Conservation (phyloP, 2,329 filamentous ascomycete species). For the Beauveria brongniartii region DNA sequence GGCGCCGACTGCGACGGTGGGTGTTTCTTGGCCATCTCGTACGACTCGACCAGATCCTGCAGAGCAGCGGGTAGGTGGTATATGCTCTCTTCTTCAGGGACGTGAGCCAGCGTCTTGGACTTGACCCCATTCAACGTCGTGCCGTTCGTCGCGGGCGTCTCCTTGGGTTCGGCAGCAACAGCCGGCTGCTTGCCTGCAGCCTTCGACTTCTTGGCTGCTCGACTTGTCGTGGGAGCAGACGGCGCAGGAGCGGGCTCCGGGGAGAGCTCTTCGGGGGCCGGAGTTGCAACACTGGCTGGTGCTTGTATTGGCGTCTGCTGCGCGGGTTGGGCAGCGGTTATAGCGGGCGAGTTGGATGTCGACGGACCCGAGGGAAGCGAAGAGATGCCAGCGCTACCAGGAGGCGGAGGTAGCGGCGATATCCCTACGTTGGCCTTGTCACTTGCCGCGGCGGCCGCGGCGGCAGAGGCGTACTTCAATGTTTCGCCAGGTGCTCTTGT, state of each 20-base stretch:
- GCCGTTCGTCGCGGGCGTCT: slow-evolving; percentile 42
- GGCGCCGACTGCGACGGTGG: slow-evolving; percentile 53
- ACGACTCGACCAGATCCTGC: slow-evolving; percentile 84
- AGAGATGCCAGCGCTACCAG: slow-evolving; percentile 47
- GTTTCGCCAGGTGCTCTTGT: slow-evolving; percentile 80
- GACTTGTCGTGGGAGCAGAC: slow-evolving; percentile 6
- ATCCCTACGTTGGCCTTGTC: slow-evolving; percentile 87
- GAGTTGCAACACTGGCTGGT: slow-evolving; percentile 18
- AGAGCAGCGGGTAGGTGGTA: slow-evolving; percentile 87
- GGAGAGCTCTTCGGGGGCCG: slow-evolving; percentile 16
- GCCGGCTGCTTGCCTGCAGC: slow-evolving; percentile 36
- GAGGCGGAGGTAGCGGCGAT: slow-evolving; percentile 84
- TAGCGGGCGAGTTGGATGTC: slow-evolving; percentile 29
- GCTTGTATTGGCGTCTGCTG: slow-evolving; percentile 18
- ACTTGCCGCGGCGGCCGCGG: slow-evolving; percentile 83
- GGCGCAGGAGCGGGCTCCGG: slow-evolving; percentile 17
- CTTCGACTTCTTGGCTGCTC: slow-evolving; percentile 31
- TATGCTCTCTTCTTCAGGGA: slow-evolving; percentile 64
- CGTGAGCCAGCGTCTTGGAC: slow-evolving; percentile 35
- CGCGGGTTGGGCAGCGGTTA: slow-evolving; percentile 38
- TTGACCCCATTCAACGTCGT: slow-evolving; percentile 40
- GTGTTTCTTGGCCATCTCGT: slow-evolving; percentile 72
- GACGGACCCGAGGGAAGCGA: slow-evolving; percentile 36
- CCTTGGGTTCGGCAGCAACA: slow-evolving; percentile 32
- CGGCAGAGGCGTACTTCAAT: slow-evolving; percentile 93